Evolutionary conservation across 2,329 filamentous ascomycete species (phyloP).

Genomic region (Trichoderma atroviride): DNA sequence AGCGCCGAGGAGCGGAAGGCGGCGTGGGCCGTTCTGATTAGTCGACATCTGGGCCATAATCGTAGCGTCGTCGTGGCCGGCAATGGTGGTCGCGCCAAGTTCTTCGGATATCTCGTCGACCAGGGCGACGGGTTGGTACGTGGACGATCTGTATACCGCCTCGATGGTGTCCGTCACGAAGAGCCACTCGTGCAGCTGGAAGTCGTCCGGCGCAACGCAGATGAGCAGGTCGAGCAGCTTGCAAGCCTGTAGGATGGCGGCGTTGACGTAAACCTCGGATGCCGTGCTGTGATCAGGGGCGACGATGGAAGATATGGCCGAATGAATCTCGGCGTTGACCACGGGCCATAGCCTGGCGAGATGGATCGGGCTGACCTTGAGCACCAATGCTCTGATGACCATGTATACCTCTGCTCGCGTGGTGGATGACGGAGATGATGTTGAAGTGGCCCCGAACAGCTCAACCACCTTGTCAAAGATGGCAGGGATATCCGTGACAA

Average conservation of each 20-base stretch:
- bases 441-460: constrained; percentile 77
- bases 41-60: constrained; percentile 42
- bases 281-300: constrained; percentile 64
- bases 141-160: constrained; percentile 79
- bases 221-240: constrained; percentile 91
- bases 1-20: constrained; percentile 54
- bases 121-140: constrained; percentile 71
- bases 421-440: constrained; percentile 87
- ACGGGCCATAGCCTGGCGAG: constrained; percentile 87
- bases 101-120: constrained; percentile 84
- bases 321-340: constrained; percentile 82
- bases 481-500: constrained; percentile 71
- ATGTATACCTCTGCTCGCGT: constrained; percentile 90
- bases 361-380: constrained; percentile 78
- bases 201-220: constrained; percentile 86
- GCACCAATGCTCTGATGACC: constrained; percentile 77
- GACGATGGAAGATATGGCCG: constrained; percentile 74
- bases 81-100: constrained; percentile 54
- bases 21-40: constrained; percentile 41
- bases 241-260: constrained; percentile 83
- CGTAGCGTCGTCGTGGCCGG: constrained; percentile 39
- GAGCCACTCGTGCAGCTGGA: constrained; percentile 97
- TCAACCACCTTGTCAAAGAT: constrained; percentile 86
- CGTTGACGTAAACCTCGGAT: constrained; percentile 74
- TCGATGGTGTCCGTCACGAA: constrained; percentile 98